Base-by-base conservation (phyloP, 2,329 filamentous ascomycete species). In the Epichloe scottii region DNA sequence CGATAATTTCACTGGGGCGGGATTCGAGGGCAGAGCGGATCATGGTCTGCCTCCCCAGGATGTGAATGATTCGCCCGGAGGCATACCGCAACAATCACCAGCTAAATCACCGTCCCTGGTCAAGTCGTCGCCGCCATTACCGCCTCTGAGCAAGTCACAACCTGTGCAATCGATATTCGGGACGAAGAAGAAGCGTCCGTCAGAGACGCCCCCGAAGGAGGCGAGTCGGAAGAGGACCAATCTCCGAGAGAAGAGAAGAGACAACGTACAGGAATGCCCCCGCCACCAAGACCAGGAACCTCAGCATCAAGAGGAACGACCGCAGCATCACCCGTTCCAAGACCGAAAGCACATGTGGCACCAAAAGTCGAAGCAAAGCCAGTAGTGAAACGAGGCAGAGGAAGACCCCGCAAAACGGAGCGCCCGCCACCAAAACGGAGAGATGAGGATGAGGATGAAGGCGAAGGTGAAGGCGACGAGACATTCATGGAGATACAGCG, bases 401-500 rank as follows among this genome's bases (percentile, higher is more conserved):
- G 51, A 38, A 23, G 47, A 48, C 51, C 45, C 34, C 19, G 43
- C 44, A 30, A 60, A 55, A 47, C 45, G 43, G 51, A 49, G 52
- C 46, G 47, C 47, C 56, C 19, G 59, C 34, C 58, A 58, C 34
- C 57, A 63, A 56, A 54, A 56, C 53, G 59, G 65, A 55, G 52
- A 53, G 57, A 21, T 30, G 70, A 71, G 5, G 50, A 65, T 3
- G 65, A 71, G 4, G 51, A 65, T 3, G 65, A 70, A 3, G 70
- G 66, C 6, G 42, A 44, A 12, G 42, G 42, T 15, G 48, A 50
- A 2, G 66, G 64, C 10, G 77, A 78, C 37, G 69, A 71, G 7
- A 74, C 71, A 0, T 64, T 72, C 14, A 60, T 70, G 23, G 73
- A 73, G 3, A 66, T 79, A 10, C 75, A 77, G 38, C 74, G 73